Conservation (phyloP, 352 stramenopile species). For the Globisporangium nagaii region DNA sequence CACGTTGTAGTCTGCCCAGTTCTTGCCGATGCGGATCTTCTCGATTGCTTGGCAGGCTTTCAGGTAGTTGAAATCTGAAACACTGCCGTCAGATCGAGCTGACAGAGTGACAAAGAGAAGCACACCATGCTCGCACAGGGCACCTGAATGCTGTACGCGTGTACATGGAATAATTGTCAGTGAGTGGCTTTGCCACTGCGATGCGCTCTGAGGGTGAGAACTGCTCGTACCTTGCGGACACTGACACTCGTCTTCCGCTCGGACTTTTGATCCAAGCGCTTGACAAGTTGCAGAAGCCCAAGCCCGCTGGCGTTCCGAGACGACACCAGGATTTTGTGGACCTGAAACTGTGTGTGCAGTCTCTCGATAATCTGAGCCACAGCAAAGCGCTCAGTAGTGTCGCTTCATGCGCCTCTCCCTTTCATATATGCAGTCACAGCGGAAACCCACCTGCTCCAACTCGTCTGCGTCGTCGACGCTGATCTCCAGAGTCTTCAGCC, state of each 20-base stretch:
- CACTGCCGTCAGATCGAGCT: not conserved
- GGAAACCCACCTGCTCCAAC: constrained; percentile 40
- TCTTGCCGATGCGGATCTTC: constrained; percentile 46
- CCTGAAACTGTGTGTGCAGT: constrained; percentile 65
- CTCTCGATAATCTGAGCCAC: constrained; percentile 41
- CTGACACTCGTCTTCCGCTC: constrained; percentile 45
- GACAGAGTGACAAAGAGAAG: not conserved
- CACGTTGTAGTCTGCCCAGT: constrained; percentile 19
- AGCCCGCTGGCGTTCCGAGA: constrained; percentile 58
- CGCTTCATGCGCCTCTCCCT: not conserved
- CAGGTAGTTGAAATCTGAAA: constrained; percentile 68
- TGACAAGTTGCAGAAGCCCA: constrained; percentile 62
- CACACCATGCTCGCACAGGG: not conserved
- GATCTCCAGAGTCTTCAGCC: constrained; percentile 58
- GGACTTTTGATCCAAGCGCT: constrained; percentile 44
- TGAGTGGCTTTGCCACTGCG: not conserved
- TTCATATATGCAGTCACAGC: too few relatives aligned
- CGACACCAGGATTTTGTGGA: constrained; percentile 61
- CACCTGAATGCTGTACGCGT: constrained; percentile 7
- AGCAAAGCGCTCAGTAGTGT: not conserved
- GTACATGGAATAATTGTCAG: not conserved
- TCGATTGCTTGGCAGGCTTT: constrained; percentile 74
- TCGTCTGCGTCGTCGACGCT: constrained; percentile 30
- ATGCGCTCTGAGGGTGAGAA: not conserved
- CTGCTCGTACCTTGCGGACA: constrained; percentile 51